Evolutionary conservation across 805 yeast genomes (phyloP), one percentile per base, ranked within the genome.

Genomic region (Isabelozyma gotoi): DNA sequence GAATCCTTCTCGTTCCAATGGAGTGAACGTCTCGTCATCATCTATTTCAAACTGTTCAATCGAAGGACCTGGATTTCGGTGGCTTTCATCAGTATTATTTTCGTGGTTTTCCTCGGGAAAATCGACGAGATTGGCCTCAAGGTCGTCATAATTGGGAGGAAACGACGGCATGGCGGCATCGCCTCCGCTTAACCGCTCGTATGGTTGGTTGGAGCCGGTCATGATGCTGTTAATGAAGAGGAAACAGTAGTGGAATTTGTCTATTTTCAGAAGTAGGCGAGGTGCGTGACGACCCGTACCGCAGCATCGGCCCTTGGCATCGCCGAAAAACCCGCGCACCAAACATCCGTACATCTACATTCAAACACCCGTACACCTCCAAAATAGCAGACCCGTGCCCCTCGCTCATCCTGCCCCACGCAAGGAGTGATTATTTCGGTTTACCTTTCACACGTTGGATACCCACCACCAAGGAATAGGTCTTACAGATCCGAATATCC

Each of bases 1-100:
- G 29, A 67, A 49, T 2, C 61, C 51, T 7, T 51, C 59, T 4
- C 56, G 36, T 36, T 51, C 49, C 3, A 40, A 47, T 1, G 53
- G 54, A 19, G 49, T 52, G 16, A 20, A 20, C 31, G 6, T 20
- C 3, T 19, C 29, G 17, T 36, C 39, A 7, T 51, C 55, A 10
- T 51, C 55, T 4, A 51, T 47, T 46, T 51, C 55, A 32, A 51
- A 49, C 32, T 51, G 50, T 45, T 51, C 55, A 5, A 45, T 33
- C 7, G 27, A 42, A 41, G 33, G 36, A 38, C 42, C 42, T 7
- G 20, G 16, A 7, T 6, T 12, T 12, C 34, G 39, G 14, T 4
- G n/a, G n/a, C 7, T n/a, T 10, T 42, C 29, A 16, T 36, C 27
- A 36, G 39, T 33, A 16, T 31, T 17, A 34, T 16, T 27, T 17